phyloP scores from a whole-genome alignment of 2,329 filamentous ascomycete species.

The Hymenoscyphus infarciens region DNA sequence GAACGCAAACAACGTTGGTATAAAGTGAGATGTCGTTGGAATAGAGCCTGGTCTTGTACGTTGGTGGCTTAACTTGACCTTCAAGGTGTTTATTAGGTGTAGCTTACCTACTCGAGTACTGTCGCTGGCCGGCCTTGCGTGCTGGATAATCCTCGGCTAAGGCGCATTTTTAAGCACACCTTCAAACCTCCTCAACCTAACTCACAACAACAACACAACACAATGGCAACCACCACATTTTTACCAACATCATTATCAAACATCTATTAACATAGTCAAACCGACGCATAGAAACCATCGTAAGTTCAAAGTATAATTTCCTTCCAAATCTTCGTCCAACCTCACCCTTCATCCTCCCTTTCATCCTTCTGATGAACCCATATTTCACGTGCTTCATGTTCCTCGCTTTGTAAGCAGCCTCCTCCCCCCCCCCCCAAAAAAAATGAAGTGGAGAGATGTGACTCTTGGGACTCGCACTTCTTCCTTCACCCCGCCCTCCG shows the following conservation, averaged over 20 bases:
- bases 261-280: not conserved
- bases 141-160: not conserved
- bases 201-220: not conserved
- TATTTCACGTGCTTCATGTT: not conserved
- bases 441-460: not conserved
- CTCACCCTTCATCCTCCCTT: not conserved
- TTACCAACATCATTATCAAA: not conserved
- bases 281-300: not conserved
- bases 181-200: no score
- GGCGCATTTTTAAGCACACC: not conserved
- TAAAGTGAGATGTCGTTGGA: not conserved
- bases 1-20: not conserved
- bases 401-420: not conserved
- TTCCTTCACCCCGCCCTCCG: conserved; percentile 17
- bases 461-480: conserved; percentile 1
- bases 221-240: not conserved
- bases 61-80: not conserved
- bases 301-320: not conserved
- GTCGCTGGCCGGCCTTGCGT: not conserved
- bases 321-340: not conserved
- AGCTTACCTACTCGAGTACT: not conserved
- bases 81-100: not conserved
- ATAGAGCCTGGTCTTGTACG: not conserved
- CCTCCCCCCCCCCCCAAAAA: no score
- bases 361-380: not conserved